Base-by-base conservation (phyloP, 2,329 filamentous ascomycete genomes). In the Gnomoniopsis sp. region DNA sequence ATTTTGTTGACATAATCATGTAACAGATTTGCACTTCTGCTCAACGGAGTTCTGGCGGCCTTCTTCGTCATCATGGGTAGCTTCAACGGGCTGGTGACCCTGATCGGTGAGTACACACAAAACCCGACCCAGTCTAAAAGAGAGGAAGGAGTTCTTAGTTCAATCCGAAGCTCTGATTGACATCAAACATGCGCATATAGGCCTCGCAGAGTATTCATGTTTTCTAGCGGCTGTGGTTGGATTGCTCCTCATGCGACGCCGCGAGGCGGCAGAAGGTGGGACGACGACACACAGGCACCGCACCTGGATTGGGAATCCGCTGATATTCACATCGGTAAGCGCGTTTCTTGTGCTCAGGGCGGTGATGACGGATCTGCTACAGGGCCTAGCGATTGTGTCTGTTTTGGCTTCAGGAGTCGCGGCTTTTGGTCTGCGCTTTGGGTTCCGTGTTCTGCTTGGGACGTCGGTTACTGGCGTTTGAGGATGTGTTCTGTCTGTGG, bases 311-410 rank as follows among this genome's bases (percentile, higher is more conserved):
- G 61, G 63, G 43, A 67, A 68, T 47, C 65, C 65, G 53, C 57
- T 69, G 41, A 65, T 68, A 43, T 68, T 71, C 58, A 65, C 61
- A 48, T 61, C 61, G 44, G 62, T 66, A 34, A 70, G 66, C 57
- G 61, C 60, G 33, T 52, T 69, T 59, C 58, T 69, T 59, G 66
- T 70, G 30, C 55, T 67, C 49, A 65, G 68, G 63, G 71, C 66
- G 60, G 56, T 63, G 44, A 62, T 68, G 34, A 65, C 62, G 56
- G 64, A 66, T 61, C 67, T 65, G 53, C 61, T 68, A 50, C 68
- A 69, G 61, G 66, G 64, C 57, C 65, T 67, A 44, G 58, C 62
- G 48, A 68, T 71, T 51, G 26, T 70, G 53, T 65, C 65, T 50
- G 67, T 68, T 62, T 65, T 65, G 57, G 49, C 64, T 11, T 59